phyloP scores from a whole-genome alignment of 331 rosid genomes.

The Malus hybrid region DNA sequence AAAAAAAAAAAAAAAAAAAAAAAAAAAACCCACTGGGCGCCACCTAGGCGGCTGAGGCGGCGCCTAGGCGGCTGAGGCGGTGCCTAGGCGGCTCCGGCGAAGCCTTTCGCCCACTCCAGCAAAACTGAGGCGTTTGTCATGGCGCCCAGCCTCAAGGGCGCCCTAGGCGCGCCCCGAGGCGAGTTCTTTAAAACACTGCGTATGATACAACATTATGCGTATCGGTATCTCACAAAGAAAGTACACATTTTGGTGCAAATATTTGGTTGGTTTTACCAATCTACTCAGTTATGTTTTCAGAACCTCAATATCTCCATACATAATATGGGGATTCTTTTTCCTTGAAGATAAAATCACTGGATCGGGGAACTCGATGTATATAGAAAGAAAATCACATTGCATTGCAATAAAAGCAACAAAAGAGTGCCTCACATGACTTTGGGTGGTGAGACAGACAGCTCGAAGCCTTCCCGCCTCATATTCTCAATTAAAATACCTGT shows the following conservation, averaged over 20 bases:
- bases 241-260: background rate
- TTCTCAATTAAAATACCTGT: conserved; percentile 95
- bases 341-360: background rate
- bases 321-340: background rate
- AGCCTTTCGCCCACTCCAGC: too few species aligned
- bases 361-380: background rate
- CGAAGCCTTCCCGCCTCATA: conserved; percentile 98
- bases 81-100: too few species aligned
- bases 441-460: conserved; percentile 91
- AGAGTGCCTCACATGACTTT: conserved; percentile 70
- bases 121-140: too few species aligned
- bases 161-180: too few species aligned
- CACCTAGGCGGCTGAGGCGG: too few species aligned
- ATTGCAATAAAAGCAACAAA: conserved; percentile 1
- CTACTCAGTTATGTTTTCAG: background rate
- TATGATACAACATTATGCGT: background rate
- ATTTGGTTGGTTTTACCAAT: background rate
- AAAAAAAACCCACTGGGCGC: too few species aligned
- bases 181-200: too few species aligned
- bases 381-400: background rate
- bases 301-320: background rate
- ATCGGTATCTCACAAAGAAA: background rate
- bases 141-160: too few species aligned
- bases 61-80: too few species aligned
- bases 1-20: too few species aligned